Evolutionary conservation across 208 protist genomes (phyloP), one percentile per base, ranked within the genome.

Genomic region (Trypanosomatidae sp.): DNA sequence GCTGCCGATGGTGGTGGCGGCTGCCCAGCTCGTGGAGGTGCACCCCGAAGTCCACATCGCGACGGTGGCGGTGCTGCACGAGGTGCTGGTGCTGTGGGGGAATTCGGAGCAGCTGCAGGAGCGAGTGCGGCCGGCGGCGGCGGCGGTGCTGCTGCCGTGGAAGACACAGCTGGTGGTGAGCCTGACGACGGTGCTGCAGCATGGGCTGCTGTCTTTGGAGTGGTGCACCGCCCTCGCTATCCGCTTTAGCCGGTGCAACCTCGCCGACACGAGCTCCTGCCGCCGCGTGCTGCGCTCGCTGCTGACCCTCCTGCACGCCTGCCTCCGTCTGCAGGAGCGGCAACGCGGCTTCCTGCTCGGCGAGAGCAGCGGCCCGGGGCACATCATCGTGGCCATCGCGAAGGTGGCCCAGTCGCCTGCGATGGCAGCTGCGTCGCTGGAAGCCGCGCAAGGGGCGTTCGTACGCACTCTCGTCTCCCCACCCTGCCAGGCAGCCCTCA

Each of bases 151-250:
- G 43, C 47, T 78, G 30, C 73, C 73, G 39, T 90, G 82, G 83
- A 85, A 86, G 66, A 85, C 85, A 33, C 73, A 86, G 74, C 75
- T 95, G 7, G 80, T 88, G 5, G 85, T 83, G 44, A 80, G 73
- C 13, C 62, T 89, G 13, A 86, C 82, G 17, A 83, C 80, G 9
- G 73, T 92, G 33, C 76, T 93, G 56, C 78, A 89, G 71, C 84
- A 85, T 49, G 87, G 86, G 7, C 67, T 88, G 5, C 80, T 89
- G 41, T 82, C 81, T 25, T 50, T 76, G 28, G 80, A 81, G 49
- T 76, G 69, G 4, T 91, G 86, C 65, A 71, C 75, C 60, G 76
- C 70, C n/a, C 81, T 95, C n/a, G 83, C 85, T 5, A 74, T 79
- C 44, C 77, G 72, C 39, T 91, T 88, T 69, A 62, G 87, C n/a